A percentile compares a stretch with the other conserved stretches of the same genome.
Evolutionary conservation across 345 rosid species (phyloP).

Genomic region (Moricandia moricandioides): DNA sequence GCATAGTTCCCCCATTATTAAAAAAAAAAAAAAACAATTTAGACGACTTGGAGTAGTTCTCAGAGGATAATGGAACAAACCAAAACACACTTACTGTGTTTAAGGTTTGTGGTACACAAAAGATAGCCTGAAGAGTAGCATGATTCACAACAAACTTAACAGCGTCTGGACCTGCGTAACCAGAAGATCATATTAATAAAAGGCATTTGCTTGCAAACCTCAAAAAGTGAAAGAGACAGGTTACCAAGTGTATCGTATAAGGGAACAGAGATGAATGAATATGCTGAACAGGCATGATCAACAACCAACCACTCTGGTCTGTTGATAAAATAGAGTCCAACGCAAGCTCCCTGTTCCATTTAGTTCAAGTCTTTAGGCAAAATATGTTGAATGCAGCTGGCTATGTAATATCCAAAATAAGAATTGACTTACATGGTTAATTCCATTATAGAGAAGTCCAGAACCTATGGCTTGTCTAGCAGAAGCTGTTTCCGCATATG

Average conservation of each 20-base stretch:
- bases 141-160: constrained; percentile 75
- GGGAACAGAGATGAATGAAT: constrained; percentile 86
- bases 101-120: constrained; percentile 77
- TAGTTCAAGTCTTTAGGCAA: neutral
- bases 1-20: constrained; percentile 24
- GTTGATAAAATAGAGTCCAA: constrained; percentile 75
- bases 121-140: constrained; percentile 71
- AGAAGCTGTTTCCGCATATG: constrained; percentile 72
- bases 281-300: constrained; percentile 95
- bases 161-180: constrained; percentile 76
- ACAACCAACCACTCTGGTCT: constrained; percentile 91
- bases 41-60: neutral
- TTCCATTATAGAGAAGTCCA: constrained; percentile 63
- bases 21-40: neutral
- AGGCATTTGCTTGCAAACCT: neutral
- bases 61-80: neutral
- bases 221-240: neutral
- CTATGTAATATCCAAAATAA: neutral
- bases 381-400: neutral
- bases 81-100: constrained; percentile 56
- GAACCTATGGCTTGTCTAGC: constrained; percentile 85
- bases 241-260: constrained; percentile 91
- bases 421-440: constrained; percentile 47
- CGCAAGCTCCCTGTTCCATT: constrained; percentile 60
- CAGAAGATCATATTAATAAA: constrained; percentile 15